Evolutionary conservation across 805 yeast genomes (phyloP).

Genomic region (Myxozyma nipponensis): DNA sequence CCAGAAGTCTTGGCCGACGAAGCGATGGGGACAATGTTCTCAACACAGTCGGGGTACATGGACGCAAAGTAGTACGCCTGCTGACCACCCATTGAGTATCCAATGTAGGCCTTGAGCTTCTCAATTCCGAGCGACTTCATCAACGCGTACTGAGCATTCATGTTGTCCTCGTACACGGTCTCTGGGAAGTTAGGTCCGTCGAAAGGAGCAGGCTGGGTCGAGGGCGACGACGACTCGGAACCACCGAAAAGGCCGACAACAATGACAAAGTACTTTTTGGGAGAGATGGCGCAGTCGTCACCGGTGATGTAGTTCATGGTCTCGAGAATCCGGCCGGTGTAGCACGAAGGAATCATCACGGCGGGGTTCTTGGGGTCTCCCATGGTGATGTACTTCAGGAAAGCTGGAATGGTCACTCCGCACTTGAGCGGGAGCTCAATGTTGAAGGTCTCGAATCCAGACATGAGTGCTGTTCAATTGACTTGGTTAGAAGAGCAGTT

Average conservation of each 20-base stretch:
- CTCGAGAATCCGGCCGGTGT: conserved; percentile 26
- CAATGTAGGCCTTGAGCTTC: conserved; percentile 25
- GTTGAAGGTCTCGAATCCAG: conserved; percentile 23
- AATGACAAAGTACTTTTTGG: conserved; percentile 26
- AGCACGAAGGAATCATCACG: conserved; percentile 26
- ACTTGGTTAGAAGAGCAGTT: neutral
- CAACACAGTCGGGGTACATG: conserved; percentile 24
- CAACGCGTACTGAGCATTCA: conserved; percentile 24
- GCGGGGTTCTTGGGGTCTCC: conserved; percentile 29
- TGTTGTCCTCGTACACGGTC: conserved; percentile 28
- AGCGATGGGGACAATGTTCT: conserved; percentile 26
- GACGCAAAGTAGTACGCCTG: conserved; percentile 27
- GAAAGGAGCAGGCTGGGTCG: conserved; percentile 27
- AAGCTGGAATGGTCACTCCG: conserved; percentile 25
- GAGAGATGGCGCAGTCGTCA: conserved; percentile 22
- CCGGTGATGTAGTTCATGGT: conserved; percentile 22
- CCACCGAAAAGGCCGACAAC: conserved; percentile 27
- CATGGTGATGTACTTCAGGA: conserved; percentile 27
- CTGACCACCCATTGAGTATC: conserved; percentile 29
- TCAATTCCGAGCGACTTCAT: conserved; percentile 22
- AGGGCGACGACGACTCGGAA: conserved; percentile 27
- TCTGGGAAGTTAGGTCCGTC: conserved; percentile 27
- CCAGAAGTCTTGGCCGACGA: conserved; percentile 27
- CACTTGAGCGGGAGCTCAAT: conserved; percentile 24
- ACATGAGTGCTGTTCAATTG: conserved; percentile 4